These are phyloP conservation scores for Darksidea phi DNA, from an alignment of 495 filamentous ascomycete genomes.

Conservation along the genomic window DNA sequence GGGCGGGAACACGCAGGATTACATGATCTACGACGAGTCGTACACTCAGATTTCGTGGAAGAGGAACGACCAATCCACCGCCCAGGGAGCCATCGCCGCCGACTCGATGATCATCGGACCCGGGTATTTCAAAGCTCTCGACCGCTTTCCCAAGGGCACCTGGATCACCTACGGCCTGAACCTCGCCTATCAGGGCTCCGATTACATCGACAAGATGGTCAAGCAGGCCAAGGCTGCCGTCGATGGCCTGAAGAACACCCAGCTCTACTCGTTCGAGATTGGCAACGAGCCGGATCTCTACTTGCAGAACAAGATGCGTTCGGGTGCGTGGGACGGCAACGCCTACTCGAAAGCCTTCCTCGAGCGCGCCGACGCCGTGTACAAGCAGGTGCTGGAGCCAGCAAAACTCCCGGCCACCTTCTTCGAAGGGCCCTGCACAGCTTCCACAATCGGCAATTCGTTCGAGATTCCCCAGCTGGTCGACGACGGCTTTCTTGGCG, in stretches of 20 bases:
- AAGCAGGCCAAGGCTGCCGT: conserved; percentile 37
- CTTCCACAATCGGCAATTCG: conserved; percentile 44
- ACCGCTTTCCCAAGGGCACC: conserved; percentile 43
- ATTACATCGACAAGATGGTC: conserved; percentile 40
- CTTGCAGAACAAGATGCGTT: conserved; percentile 39
- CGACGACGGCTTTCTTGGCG: conserved; percentile 29
- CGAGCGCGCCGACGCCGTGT: conserved; percentile 38
- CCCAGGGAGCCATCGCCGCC: conserved; percentile 31
- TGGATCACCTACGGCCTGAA: conserved; percentile 45
- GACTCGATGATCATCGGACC: conserved; percentile 42
- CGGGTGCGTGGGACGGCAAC: conserved; percentile 39
- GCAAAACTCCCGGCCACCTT: conserved; percentile 38
- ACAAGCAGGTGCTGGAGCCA: conserved; percentile 41
- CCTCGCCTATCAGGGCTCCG: conserved; percentile 39
- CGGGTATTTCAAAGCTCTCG: conserved; percentile 42
- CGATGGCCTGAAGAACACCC: conserved; percentile 38
- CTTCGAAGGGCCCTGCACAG: conserved; percentile 45
- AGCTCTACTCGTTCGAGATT: conserved; percentile 45
- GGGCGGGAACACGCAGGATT: conserved; percentile 47
- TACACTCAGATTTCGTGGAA: conserved; percentile 33
- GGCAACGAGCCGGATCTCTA: conserved; percentile 49
- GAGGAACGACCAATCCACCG: conserved; percentile 30
- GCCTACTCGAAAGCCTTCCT: conserved; percentile 43
- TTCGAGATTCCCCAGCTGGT: conserved; percentile 42
- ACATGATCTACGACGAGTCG: conserved; percentile 40